phyloP scores from a whole-genome alignment of 208 protist genomes.

The Leishmania tropica region DNA sequence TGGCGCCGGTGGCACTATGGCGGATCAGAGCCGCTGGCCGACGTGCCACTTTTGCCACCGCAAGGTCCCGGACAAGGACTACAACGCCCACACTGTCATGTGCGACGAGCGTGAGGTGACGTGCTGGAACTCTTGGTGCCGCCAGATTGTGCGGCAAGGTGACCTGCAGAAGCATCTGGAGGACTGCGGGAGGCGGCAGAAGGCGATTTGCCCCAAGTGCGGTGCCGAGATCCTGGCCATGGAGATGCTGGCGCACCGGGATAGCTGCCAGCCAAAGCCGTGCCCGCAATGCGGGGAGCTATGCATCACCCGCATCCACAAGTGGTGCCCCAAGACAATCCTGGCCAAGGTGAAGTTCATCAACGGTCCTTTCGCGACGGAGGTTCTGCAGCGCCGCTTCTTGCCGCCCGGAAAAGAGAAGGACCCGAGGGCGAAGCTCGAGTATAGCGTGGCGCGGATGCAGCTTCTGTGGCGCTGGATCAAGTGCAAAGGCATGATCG shows the following conservation, averaged over 20 bases:
- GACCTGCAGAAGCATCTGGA: slow-evolving; percentile 77
- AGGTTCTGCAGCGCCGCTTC: slow-evolving; percentile 51
- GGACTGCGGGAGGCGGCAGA: slow-evolving; percentile 74
- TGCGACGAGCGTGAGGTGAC: slow-evolving; percentile 89
- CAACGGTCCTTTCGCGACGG: slow-evolving; percentile 72
- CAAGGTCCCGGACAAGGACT: slow-evolving; percentile 73
- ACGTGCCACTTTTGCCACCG: slow-evolving; percentile 77
- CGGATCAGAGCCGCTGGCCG: slow-evolving; percentile 37
- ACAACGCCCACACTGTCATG: slow-evolving; percentile 88
- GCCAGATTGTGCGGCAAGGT: slow-evolving; percentile 77
- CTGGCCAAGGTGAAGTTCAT: slow-evolving; percentile 34
- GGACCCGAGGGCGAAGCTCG: slow-evolving; percentile 26
- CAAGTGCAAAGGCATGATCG: slow-evolving; percentile 75
- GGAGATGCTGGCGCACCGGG: slow-evolving; percentile 75
- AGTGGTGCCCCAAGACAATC: slow-evolving; percentile 71
- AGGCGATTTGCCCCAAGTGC: slow-evolving; percentile 80
- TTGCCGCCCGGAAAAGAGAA: slow-evolving; percentile 27
- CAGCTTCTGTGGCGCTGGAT: slow-evolving; percentile 88
- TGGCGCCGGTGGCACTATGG: background rate
- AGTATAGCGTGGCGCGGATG: slow-evolving; percentile 75
- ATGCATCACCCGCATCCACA: slow-evolving; percentile 86
- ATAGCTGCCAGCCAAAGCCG: slow-evolving; percentile 69
- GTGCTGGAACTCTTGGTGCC: slow-evolving; percentile 90
- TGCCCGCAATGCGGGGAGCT: slow-evolving; percentile 77
- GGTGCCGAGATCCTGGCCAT: slow-evolving; percentile 64